Evolutionary conservation across 441 rosid genomes (phyloP), one percentile per base, ranked within the genome.

Genomic region (Geranium incanum): DNA sequence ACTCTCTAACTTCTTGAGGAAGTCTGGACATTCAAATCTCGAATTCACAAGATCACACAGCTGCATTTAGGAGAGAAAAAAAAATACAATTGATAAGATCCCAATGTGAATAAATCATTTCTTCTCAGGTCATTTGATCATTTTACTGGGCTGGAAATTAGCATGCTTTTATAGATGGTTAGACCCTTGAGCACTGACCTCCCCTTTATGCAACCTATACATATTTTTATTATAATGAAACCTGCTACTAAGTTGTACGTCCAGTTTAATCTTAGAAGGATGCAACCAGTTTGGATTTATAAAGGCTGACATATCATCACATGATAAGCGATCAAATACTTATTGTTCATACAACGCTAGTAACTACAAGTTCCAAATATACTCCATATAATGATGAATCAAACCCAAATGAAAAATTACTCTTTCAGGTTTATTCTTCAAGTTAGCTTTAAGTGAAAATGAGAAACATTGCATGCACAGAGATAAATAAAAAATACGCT

Each of bases 21-120:
- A 55, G n/a, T 55, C 62, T n/a, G 62, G 62, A 16, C 62, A 55
- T 55, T 55, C 62, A 55, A 55, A n/a, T 55, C 62, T 5, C 6
- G 62, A 55, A n/a, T 55, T 15, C 6, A 55, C 21, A 55, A 55
- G 62, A 4, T 55, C 62, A 15, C 62, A 55, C 62, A 55, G 16
- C 62, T 55, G 62, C 62, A 55, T 55, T 55, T 55, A 55, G 62
- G 62, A 55, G 62, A 55, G 21, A 55, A 2, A 43, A 6, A 15
- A 15, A 55, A 4, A 55, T 55, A 15, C 18, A 55, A 55, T 15
- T 55, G 62, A 19, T 55, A 55, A 55, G 62, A 55, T 55, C 62
- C 62, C 5, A 55, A 55, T 55, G 8, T 55, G 21, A 55, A 55
- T 15, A 15, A 55, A 55, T n/a, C 21, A 15, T 15, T 13, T 52